A percentile compares a stretch with the other conserved stretches of the same genome.
These are phyloP conservation scores for Colletotrichum sp. DNA, from an alignment of 2,329 filamentous ascomycete genomes.

Conservation along the genomic window DNA sequence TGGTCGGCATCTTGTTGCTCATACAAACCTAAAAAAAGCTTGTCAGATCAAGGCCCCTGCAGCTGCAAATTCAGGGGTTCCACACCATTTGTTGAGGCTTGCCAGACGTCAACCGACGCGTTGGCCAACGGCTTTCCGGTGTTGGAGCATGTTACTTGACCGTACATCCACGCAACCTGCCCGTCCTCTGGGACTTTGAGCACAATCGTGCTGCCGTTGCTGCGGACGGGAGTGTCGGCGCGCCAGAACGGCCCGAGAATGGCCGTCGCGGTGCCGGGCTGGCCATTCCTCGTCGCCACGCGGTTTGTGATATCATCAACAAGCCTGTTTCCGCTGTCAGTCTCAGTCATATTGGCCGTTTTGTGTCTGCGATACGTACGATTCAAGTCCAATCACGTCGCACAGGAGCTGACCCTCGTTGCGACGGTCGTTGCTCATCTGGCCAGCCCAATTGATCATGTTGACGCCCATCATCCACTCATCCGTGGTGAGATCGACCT, in stretches of 20 bases:
- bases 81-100: slow-evolving; percentile 73
- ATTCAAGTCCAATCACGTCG: slow-evolving; percentile 77
- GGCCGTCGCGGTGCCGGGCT: slow-evolving; percentile 70
- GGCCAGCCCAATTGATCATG: slow-evolving; percentile 64
- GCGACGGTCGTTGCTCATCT: slow-evolving; percentile 69
- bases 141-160: slow-evolving; percentile 55
- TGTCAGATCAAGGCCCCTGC: background rate
- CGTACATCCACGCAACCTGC: slow-evolving; percentile 68
- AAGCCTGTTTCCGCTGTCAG: slow-evolving; percentile 41
- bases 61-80: too few relatives aligned
- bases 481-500: slow-evolving; percentile 78
- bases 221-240: slow-evolving; percentile 69
- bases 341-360: background rate
- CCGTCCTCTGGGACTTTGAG: slow-evolving; percentile 50
- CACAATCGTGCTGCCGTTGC: slow-evolving; percentile 73
- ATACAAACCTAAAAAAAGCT: slow-evolving; percentile 35
- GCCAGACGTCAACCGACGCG: slow-evolving; percentile 78
- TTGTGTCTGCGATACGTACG: slow-evolving; percentile 35
- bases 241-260: slow-evolving; percentile 89
- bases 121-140: slow-evolving; percentile 68
- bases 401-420: slow-evolving; percentile 78
- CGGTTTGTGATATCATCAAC: slow-evolving; percentile 84
- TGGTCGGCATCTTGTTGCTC: slow-evolving; percentile 71
- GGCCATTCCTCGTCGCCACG: slow-evolving; percentile 48
- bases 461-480: slow-evolving; percentile 77